Evolutionary conservation across 2,329 filamentous ascomycete species (phyloP), one percentile per base, ranked within the genome.

Genomic region (Mycosphaerella sp.): DNA sequence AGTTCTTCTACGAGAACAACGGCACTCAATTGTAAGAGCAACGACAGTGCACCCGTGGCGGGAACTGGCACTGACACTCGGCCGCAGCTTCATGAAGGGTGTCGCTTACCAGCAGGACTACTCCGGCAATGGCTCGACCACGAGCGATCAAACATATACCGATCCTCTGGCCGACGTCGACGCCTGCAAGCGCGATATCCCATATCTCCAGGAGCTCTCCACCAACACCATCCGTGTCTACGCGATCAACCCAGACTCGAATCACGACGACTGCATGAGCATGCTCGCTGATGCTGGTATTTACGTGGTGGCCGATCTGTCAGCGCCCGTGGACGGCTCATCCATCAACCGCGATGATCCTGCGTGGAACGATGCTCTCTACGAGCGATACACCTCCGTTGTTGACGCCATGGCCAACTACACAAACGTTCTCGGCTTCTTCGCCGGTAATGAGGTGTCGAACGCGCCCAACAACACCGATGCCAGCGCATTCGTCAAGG

Each of bases 161-260:
- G 93, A 98, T 68, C 91, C 93, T 52, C 81, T 98, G 36, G 79
- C 88, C 61, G 82, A 95, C 66, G 71, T 73, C 51, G 72, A 75
- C 30, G 71, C 73, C 61, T 97, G 93, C 79, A 79, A 80, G 70
- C 87, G 91, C 63, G 93, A 98, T 68, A 80, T 98, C 43, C 88
- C 89, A 41, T 81, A 87, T 63, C 78, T 98, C 60, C 69, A 79
- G 68, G 75, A 88, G 70, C 80, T 96, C 55, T 78, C 82, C 58
- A 95, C 89, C 72, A 98, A 98, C 75, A 83, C 84, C 63, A 91
- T 98, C 71, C 91, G 93, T 71, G 90, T 93, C 50, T 98, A 98
- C 71, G 89, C 91, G 63, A 82, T 97, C 64, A 81, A 97, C 74
- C 87, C 91, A 18, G 80, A 77, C 13, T 70, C 77, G 60, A 78